Conservation (phyloP, 345 rosid species). For the Rhodomyrtus tomentosa region DNA sequence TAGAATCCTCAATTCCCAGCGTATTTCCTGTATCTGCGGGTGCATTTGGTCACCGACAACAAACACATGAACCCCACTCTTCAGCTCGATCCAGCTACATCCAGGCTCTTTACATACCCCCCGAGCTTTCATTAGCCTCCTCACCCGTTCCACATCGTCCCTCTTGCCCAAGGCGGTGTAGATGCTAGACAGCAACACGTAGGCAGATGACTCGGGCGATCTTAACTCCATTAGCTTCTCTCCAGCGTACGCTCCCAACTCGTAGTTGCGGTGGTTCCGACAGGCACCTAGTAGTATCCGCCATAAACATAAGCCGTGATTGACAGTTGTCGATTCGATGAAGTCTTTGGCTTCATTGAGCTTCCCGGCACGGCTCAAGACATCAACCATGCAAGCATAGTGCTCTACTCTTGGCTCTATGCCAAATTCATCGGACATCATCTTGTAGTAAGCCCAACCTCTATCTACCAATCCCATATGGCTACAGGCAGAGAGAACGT, state of each 20-base stretch:
- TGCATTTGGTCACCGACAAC: conserved; percentile 33
- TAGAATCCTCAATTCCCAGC: conserved; percentile 23
- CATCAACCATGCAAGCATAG: conserved; percentile 32
- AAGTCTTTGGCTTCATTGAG: conserved; percentile 44
- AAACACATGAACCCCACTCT: conserved; percentile 32
- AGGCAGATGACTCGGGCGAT: conserved; percentile 31
- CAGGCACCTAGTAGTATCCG: conserved; percentile 18
- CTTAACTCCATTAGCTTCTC: conserved; percentile 31
- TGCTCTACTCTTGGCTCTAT: conserved; percentile 40
- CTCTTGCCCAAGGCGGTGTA: conserved; percentile 22
- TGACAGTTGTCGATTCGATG: conserved; percentile 38
- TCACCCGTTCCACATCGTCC: conserved; percentile 26
- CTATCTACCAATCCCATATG: conserved; percentile 34
- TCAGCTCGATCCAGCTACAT: conserved; percentile 42
- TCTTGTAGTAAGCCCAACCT: conserved; percentile 22
- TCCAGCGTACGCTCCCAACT: conserved; percentile 28
- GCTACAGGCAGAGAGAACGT: conserved; percentile 48
- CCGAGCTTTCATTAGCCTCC: conserved; percentile 39
- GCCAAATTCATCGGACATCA: conserved; percentile 16
- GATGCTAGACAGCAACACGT: conserved; percentile 32
- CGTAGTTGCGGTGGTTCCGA: conserved; percentile 17
- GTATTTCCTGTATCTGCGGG: conserved; percentile 24
- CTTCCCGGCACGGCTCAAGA: conserved; percentile 42
- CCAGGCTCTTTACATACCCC: conserved; percentile 46
- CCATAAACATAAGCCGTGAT: conserved; percentile 6